phyloP scores from a whole-genome alignment of 495 filamentous ascomycete genomes.

The Amphirosellinia nigrospora region DNA sequence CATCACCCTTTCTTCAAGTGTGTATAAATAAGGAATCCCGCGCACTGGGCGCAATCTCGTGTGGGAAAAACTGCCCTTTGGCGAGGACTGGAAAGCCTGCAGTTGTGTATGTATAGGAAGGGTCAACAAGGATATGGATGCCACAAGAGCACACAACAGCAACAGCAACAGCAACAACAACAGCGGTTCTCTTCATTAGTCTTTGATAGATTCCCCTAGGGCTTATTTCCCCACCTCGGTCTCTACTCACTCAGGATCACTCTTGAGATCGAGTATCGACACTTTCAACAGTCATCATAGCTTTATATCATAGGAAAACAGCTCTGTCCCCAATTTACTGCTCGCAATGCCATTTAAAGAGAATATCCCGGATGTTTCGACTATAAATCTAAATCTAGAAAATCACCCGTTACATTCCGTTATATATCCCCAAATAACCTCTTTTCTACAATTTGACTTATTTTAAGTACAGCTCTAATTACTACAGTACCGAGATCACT shows the following conservation, averaged over 20 bases:
- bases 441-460: neutral
- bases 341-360: slow-evolving; percentile 12
- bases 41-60: slow-evolving; percentile 10
- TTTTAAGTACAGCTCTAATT: neutral
- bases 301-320: slow-evolving; percentile 37
- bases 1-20: slow-evolving; percentile 23
- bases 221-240: slow-evolving; percentile 34
- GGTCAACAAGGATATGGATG: slow-evolving; percentile 30
- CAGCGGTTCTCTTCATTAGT: slow-evolving; percentile 32
- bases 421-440: neutral
- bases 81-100: slow-evolving; percentile 28
- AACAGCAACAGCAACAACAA: slow-evolving; percentile 38
- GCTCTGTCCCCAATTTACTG: neutral
- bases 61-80: slow-evolving; percentile 24
- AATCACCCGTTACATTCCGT: neutral
- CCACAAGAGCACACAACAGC: slow-evolving; percentile 35
- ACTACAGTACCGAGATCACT: neutral
- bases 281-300: slow-evolving; percentile 36
- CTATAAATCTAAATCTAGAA: neutral
- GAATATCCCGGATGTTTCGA: neutral
- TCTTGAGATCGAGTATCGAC: slow-evolving; percentile 35
- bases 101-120: slow-evolving; percentile 44
- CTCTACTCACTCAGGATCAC: slow-evolving; percentile 34
- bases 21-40: slow-evolving; percentile 24
- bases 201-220: slow-evolving; percentile 48